A percentile compares a stretch with the other conserved stretches of the same genome.
phyloP scores from a whole-genome alignment of 768 basidiomycete species.

The Phylloporus rhodoxanthus region DNA sequence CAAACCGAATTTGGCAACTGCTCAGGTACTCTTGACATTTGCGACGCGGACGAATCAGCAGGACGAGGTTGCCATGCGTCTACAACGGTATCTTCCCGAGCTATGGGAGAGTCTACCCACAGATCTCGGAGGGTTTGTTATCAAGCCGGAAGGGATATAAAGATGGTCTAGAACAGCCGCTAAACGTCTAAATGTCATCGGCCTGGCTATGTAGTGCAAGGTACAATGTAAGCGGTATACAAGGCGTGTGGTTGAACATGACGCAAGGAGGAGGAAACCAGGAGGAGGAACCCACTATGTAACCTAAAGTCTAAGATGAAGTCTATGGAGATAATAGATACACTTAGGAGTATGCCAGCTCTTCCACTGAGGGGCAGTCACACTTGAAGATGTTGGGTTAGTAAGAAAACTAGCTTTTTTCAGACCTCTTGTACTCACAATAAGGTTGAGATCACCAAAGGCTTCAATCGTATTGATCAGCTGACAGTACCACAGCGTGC shows the following conservation, averaged over 20 bases:
- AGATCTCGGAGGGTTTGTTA: slow-evolving; percentile 15
- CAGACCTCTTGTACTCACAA: slow-evolving; percentile 47
- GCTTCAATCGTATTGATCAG: slow-evolving; percentile 41
- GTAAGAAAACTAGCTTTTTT: slow-evolving; percentile 4
- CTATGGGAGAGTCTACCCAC: slow-evolving; percentile 29
- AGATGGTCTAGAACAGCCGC: slow-evolving; percentile 5
- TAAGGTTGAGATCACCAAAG: slow-evolving; percentile 87
- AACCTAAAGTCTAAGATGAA: slow-evolving; percentile 21
- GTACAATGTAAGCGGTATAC: slow-evolving; percentile 29
- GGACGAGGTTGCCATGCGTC: slow-evolving; percentile 39
- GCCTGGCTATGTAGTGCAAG: slow-evolving; percentile 7
- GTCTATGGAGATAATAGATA: slow-evolving; percentile 17
- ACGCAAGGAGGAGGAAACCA: slow-evolving; percentile 39
- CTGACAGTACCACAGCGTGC: not conserved
- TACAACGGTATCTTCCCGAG: slow-evolving; percentile 38
- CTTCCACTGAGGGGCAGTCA: slow-evolving; percentile 82
- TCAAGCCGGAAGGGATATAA: slow-evolving; percentile 15
- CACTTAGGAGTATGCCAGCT: slow-evolving; percentile 43
- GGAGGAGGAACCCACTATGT: slow-evolving; percentile 39
- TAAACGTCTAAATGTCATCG: slow-evolving; percentile 16
- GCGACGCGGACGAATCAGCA: slow-evolving; percentile 40
- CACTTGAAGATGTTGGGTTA: slow-evolving; percentile 44
- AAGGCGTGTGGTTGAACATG: slow-evolving; percentile 64
- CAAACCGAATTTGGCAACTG: slow-evolving; percentile 44
- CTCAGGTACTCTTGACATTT: slow-evolving; percentile 51